Conservation (phyloP, 495 filamentous ascomycete species). For the Penicillium canescens region DNA sequence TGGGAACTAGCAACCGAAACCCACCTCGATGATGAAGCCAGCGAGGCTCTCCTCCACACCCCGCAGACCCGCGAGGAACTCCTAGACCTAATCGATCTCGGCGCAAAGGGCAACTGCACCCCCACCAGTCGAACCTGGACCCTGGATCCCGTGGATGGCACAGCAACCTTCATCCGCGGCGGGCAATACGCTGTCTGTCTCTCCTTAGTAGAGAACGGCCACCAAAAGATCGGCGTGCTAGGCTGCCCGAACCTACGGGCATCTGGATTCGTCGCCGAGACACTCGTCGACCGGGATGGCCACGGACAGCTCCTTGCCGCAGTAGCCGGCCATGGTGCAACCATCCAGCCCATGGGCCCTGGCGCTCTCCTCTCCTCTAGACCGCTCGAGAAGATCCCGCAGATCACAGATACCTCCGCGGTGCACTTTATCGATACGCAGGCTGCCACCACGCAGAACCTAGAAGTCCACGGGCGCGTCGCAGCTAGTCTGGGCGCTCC, state of each 20-base stretch:
- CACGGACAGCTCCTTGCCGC: slow-evolving; percentile 58
- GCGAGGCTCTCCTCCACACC: slow-evolving; percentile 37
- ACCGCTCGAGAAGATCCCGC: slow-evolving; percentile 30
- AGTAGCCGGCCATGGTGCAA: slow-evolving; percentile 56
- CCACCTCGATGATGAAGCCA: slow-evolving; percentile 39
- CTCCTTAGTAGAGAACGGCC: slow-evolving; percentile 49
- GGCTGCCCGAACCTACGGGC: slow-evolving; percentile 56
- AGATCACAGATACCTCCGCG: slow-evolving; percentile 31
- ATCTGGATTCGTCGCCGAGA: slow-evolving; percentile 42
- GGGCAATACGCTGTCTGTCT: slow-evolving; percentile 67
- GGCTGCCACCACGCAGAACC: slow-evolving; percentile 40
- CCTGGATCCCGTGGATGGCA: slow-evolving; percentile 74
- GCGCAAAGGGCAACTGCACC: slow-evolving; percentile 45
- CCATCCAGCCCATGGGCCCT: slow-evolving; percentile 46
- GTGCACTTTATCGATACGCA: slow-evolving; percentile 51
- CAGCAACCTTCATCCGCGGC: slow-evolving; percentile 61
- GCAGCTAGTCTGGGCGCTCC: slow-evolving; percentile 46
- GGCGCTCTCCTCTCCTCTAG: slow-evolving; percentile 34
- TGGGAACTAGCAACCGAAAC: slow-evolving; percentile 47
- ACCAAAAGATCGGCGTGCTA: slow-evolving; percentile 51
- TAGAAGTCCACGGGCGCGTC: slow-evolving; percentile 46
- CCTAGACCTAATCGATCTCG: slow-evolving; percentile 62
- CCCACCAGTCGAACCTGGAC: slow-evolving; percentile 56
- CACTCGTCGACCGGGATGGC: slow-evolving; percentile 48
- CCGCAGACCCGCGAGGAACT: slow-evolving; percentile 54